These are phyloP conservation scores for Fusarium foetens DNA, from an alignment of 2,329 filamentous ascomycete genomes.

Conservation along the genomic window DNA sequence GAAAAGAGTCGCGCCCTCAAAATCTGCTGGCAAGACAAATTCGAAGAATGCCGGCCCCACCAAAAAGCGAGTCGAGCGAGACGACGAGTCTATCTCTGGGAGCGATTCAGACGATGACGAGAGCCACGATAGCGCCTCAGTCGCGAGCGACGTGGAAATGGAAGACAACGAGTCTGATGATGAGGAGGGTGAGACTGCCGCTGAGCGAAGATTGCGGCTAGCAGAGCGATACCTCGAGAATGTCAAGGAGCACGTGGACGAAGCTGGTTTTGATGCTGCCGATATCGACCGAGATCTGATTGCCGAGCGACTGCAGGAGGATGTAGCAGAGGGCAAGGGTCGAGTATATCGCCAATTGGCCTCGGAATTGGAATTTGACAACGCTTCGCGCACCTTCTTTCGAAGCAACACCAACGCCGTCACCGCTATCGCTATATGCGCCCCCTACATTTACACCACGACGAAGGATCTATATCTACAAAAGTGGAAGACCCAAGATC, in stretches of 20 bases:
- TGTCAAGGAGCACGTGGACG: slow-evolving; percentile 83
- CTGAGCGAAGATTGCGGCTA: slow-evolving; percentile 84
- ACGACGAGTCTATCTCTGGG: slow-evolving; percentile 82
- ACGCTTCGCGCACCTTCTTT: slow-evolving; percentile 76
- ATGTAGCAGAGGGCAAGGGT: slow-evolving; percentile 91
- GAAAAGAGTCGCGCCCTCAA: slow-evolving; percentile 66
- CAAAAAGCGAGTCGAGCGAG: slow-evolving; percentile 61
- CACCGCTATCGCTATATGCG: slow-evolving; percentile 81
- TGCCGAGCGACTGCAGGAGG: slow-evolving; percentile 88
- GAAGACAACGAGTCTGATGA: slow-evolving; percentile 68
- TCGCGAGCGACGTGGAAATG: slow-evolving; percentile 60
- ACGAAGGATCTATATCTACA: slow-evolving; percentile 85
- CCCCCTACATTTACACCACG: slow-evolving; percentile 87
- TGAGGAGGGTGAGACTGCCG: slow-evolving; percentile 87
- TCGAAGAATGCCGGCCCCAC: slow-evolving; percentile 53
- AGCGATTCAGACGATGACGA: slow-evolving; percentile 79
- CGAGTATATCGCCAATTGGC: slow-evolving; percentile 86
- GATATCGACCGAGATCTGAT: slow-evolving; percentile 94
- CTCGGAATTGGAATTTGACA: slow-evolving; percentile 74
- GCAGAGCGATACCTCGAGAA: slow-evolving; percentile 95
- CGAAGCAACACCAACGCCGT: slow-evolving; percentile 80
- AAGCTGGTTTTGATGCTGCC: slow-evolving; percentile 87
- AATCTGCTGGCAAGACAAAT: slow-evolving; percentile 54
- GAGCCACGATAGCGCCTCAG: slow-evolving; percentile 51
- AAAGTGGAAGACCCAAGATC: slow-evolving; percentile 86